A percentile compares a stretch with the other conserved stretches of the same genome.
These are phyloP conservation scores for Themeda triandra DNA, from an alignment of 176 grass and related monocot genomes.

Conservation along the genomic window DNA sequence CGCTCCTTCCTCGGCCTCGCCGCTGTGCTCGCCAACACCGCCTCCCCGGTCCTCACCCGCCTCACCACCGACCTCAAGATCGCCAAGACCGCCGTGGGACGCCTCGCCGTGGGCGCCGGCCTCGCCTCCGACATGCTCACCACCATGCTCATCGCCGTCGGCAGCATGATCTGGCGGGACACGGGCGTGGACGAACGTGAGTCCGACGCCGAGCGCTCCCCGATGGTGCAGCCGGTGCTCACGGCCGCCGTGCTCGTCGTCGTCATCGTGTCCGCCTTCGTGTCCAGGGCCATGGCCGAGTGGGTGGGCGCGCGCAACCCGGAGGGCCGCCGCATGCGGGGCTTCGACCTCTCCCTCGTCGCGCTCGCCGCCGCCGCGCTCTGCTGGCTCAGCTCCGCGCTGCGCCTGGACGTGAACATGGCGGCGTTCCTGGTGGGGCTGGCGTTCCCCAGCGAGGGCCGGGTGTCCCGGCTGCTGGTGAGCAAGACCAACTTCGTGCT, in stretches of 20 bases:
- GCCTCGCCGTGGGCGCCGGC: constrained; percentile 55
- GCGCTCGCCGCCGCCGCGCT: constrained; percentile 27
- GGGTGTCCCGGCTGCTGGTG: constrained; percentile 53
- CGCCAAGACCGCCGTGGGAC: constrained; percentile 65
- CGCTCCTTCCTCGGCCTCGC: constrained; percentile 49
- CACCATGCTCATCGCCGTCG: constrained; percentile 50
- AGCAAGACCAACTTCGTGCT: constrained; percentile 76
- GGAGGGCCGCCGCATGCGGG: constrained; percentile 58
- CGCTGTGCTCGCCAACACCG: constrained; percentile 42
- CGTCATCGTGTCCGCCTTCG: constrained; percentile 31
- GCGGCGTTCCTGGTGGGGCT: constrained; percentile 64
- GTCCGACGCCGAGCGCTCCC: background rate
- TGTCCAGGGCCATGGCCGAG: constrained; percentile 40
- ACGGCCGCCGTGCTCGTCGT: constrained; percentile 20
- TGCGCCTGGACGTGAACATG: constrained; percentile 65
- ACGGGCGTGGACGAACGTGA: background rate
- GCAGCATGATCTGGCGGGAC: constrained; percentile 61
- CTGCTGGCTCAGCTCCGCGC: constrained; percentile 34
- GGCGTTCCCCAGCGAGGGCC: constrained; percentile 59
- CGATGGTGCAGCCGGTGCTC: constrained; percentile 20
- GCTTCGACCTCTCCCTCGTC: constrained; percentile 45
- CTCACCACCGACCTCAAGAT: constrained; percentile 77
- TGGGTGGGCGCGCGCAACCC: constrained; percentile 71
- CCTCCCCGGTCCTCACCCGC: constrained; percentile 64
- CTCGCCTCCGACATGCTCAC: constrained; percentile 65